Conservation (phyloP, 2,329 filamentous ascomycete species). For the Nigrospora oryzae region DNA sequence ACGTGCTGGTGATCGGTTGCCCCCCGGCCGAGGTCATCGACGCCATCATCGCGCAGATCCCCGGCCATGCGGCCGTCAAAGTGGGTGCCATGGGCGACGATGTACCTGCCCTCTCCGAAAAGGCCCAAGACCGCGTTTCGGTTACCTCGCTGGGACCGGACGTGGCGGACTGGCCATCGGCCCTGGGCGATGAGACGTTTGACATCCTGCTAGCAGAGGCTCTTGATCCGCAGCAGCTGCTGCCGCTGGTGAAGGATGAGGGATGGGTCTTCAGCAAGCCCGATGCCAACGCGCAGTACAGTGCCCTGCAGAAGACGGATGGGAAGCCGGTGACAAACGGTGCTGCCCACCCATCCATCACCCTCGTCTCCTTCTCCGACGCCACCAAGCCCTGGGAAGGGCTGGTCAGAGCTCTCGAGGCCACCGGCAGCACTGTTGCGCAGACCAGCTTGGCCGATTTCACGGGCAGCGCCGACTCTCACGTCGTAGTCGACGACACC, state of each 20-base stretch:
- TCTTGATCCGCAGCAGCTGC: not conserved
- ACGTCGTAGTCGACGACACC: conserved; percentile 11
- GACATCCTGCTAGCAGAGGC: not conserved
- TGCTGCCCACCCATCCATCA: not conserved
- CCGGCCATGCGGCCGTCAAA: not conserved
- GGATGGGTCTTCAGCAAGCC: not conserved
- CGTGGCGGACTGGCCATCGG: not conserved
- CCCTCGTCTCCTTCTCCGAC: not conserved
- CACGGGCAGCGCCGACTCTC: not conserved
- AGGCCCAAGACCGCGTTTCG: not conserved
- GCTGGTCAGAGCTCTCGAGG: not conserved
- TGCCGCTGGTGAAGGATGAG: not conserved
- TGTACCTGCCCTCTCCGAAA: not conserved
- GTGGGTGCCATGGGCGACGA: not conserved
- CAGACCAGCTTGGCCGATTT: not conserved
- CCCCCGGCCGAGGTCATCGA: not conserved
- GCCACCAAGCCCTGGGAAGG: not conserved
- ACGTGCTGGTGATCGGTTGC: too few relatives aligned
- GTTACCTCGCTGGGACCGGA: too few relatives aligned
- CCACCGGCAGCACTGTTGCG: not conserved
- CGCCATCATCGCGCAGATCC: not conserved
- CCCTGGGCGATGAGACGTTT: not conserved
- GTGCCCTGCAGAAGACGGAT: not conserved
- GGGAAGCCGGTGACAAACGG: not conserved
- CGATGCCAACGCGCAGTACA: not conserved